These are phyloP conservation scores for Fusarium albosuccineum DNA, from an alignment of 2,329 filamentous ascomycete species.

Conservation along the genomic window DNA sequence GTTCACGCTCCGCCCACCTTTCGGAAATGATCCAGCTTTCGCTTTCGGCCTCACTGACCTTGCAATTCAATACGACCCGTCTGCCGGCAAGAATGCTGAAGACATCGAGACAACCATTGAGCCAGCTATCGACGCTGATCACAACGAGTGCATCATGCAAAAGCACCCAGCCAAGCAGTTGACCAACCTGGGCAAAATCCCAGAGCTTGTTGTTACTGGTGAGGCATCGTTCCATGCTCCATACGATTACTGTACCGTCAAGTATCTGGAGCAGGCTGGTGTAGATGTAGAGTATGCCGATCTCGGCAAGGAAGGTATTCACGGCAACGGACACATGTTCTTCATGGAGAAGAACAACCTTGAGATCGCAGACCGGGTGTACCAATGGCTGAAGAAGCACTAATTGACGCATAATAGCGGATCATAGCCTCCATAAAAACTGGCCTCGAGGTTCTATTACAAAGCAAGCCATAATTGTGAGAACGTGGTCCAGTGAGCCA, in stretches of 20 bases:
- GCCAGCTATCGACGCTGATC: conserved; percentile 19
- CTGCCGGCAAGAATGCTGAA: too few relatives aligned
- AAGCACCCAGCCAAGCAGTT: conserved; percentile 29
- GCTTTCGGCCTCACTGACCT: background rate
- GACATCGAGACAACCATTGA: too few relatives aligned
- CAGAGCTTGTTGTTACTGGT: conserved; percentile 30
- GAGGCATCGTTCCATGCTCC: conserved; percentile 33
- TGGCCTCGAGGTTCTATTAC: too few relatives aligned
- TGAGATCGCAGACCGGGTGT: conserved; percentile 23
- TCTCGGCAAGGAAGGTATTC: conserved; percentile 24
- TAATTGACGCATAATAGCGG: background rate
- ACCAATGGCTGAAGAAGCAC: conserved; percentile 20
- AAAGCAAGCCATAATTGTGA: too few relatives aligned
- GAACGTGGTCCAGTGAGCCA: too few relatives aligned
- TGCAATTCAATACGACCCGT: background rate
- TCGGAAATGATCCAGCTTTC: too few relatives aligned
- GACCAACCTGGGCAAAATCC: conserved; percentile 31
- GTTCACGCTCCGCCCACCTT: too few relatives aligned
- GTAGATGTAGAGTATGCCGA: conserved; percentile 32
- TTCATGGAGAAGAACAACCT: conserved; percentile 38
- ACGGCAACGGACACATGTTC: conserved; percentile 37
- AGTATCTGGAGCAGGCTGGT: conserved; percentile 32
- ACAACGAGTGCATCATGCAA: conserved; percentile 35
- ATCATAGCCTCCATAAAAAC: too few relatives aligned
- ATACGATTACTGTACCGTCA: conserved; percentile 30